Conservation (phyloP, 306 rosid species). For the Dryas octopetala region DNA sequence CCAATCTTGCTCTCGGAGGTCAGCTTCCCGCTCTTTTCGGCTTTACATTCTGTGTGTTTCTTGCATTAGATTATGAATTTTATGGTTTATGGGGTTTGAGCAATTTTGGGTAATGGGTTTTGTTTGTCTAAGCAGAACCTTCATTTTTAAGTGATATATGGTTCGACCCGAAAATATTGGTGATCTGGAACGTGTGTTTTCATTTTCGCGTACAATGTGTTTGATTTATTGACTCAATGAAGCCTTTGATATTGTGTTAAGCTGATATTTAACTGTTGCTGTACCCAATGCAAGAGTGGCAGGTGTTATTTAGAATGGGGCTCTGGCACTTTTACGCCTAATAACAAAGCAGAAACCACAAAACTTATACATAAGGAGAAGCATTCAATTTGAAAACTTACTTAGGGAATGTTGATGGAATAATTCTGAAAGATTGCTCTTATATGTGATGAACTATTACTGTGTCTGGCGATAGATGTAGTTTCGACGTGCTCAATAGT, state of each 20-base stretch:
- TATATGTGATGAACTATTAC: not conserved
- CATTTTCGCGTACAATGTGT: constrained; percentile 32
- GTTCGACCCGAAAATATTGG: not conserved
- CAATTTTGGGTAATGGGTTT: not conserved
- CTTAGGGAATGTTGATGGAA: not conserved
- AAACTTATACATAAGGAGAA: no score
- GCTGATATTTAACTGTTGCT: not conserved
- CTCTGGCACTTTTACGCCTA: not conserved
- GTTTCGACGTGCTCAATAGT: not conserved
- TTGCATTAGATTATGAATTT: not conserved
- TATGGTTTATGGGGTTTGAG: not conserved
- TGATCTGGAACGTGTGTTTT: not conserved
- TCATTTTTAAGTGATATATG: not conserved
- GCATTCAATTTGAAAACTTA: not conserved
- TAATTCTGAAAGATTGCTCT: not conserved
- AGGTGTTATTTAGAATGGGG: not conserved
- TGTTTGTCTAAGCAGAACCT: not conserved
- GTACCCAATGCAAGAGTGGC: not conserved
- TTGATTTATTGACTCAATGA: constrained; percentile 38
- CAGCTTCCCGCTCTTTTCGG: not conserved
- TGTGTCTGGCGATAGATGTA: not conserved
- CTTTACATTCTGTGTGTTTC: not conserved
- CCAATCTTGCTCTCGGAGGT: constrained; percentile 89
- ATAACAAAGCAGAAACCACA: not conserved
- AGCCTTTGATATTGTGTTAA: not conserved